Evolutionary conservation across 805 yeast species (phyloP).

Genomic region (Maudiozyma serrabonitensis): DNA sequence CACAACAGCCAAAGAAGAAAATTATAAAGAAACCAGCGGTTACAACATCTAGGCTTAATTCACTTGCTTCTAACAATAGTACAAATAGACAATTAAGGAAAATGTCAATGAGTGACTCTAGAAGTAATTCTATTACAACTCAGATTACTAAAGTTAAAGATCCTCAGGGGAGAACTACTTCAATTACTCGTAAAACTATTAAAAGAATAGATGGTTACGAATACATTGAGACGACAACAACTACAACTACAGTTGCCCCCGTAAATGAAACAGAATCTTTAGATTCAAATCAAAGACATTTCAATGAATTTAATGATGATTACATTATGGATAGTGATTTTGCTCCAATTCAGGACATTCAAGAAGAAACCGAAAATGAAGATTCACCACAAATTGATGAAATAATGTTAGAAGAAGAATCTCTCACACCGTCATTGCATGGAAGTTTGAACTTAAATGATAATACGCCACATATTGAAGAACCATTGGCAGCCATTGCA

Average conservation of each 20-base stretch:
- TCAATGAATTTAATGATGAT: conserved; percentile 24
- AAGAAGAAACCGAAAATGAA: conserved; percentile 3
- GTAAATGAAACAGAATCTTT: neutral
- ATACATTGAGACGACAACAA: conserved; percentile 39
- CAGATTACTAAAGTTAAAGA: conserved; percentile 44
- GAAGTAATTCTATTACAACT: conserved; percentile 31
- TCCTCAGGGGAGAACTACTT: conserved; percentile 41
- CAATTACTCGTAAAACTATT: conserved; percentile 46
- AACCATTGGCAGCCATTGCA: no score
- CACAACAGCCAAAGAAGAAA: conserved; percentile 4
- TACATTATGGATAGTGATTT: conserved; percentile 14
- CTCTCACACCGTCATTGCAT: neutral
- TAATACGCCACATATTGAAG: no score
- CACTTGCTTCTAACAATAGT: conserved; percentile 14
- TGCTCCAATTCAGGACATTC: conserved; percentile 4
- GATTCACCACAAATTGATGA: neutral
- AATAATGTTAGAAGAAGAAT: neutral
- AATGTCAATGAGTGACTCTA: conserved; percentile 7
- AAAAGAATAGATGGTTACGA: conserved; percentile 41
- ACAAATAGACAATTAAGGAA: neutral
- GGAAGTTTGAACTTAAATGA: no score
- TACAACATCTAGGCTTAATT: conserved; percentile 11
- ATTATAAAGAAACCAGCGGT: neutral
- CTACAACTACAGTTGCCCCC: conserved; percentile 22
- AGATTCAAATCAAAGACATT: conserved; percentile 15